Base-by-base conservation (phyloP, 352 stramenopile species). In the Pythium utonaiense region DNA sequence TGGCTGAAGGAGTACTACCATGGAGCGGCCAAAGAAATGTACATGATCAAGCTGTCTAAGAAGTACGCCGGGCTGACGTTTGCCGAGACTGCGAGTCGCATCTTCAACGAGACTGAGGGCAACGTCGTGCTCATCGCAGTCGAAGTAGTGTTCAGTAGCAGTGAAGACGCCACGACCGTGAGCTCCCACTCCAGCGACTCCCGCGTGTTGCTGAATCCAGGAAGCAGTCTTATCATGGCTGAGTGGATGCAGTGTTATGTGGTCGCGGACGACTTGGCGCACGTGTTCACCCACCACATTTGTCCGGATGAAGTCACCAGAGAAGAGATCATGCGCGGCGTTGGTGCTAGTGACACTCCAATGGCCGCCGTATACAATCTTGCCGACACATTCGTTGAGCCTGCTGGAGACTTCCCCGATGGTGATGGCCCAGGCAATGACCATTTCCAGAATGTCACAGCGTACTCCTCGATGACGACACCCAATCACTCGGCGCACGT, bases 231-330 rank as follows among this genome's bases (percentile, higher is more conserved):
- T 19, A 74, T 89, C 51, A 77, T 93, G 73, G 77, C 73, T 1
- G 80, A 90, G 57, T 86, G 78, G 75, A 91, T 88, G 64, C 77
- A 89, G 61, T 91, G 80, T 45, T 95, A 92, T 62, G 86, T 91
- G n/a, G 86, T 95, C 27, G 86, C 86, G 3, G 86, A 95, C 49
- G 86, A 95, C 34, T 67, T 91, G 19, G 77, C 73, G 9, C 77
- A 87, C 38, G 78, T 93, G 3, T 78, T 83, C 22, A 54, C 33
- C 30, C 58, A 79, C 41, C 73, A 73, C 6, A 79, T 91, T 56
- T 89, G 79, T 40, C 55, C 69, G 0, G 73, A 82, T 6, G 72
- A 85, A 52, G 33, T 76, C 24, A 82, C 40, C 3, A 48, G 71
- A 30, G 76, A 86, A 34, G 73, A 84, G 3, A 67, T 75, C 48